Evolutionary conservation across 768 basidiomycete species (phyloP).

Genomic region (Agrocybe praecox): DNA sequence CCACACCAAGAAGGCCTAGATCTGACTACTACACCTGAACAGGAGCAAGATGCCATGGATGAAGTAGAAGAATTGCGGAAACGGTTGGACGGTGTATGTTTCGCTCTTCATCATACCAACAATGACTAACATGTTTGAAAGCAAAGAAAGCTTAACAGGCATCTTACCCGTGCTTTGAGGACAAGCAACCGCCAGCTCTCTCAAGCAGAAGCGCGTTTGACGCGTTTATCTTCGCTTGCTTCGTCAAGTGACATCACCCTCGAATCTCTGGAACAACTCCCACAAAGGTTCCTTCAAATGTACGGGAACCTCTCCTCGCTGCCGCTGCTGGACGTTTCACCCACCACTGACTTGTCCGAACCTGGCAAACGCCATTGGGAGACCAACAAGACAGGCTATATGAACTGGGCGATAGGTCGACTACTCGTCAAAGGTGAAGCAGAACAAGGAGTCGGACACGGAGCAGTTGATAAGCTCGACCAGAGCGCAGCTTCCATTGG

Average conservation of each 20-base stretch:
- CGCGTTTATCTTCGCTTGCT: conserved; percentile 42
- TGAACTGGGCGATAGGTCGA: conserved; percentile 74
- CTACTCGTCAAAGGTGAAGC: conserved; percentile 35
- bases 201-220: conserved; percentile 49
- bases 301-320: conserved; percentile 51
- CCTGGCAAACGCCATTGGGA: conserved; percentile 82
- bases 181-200: conserved; percentile 45
- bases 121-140: conserved; percentile 26
- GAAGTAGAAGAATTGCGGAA: conserved; percentile 70
- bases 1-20: conserved; percentile 79
- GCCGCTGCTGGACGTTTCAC: conserved; percentile 41
- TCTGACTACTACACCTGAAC: conserved; percentile 58
- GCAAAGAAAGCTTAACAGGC: conserved; percentile 68
- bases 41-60: conserved; percentile 61
- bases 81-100: conserved; percentile 64
- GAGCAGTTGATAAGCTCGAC: conserved; percentile 17
- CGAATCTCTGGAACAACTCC: conserved; percentile 39
- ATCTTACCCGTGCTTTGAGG: conserved; percentile 55
- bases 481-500: conserved; percentile 21
- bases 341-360: conserved; percentile 43
- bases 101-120: conserved; percentile 11
- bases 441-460: conserved; percentile 16
- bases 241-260: conserved; percentile 26
- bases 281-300: conserved; percentile 44
- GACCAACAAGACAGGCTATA: conserved; percentile 70